Evolutionary conservation across 768 basidiomycete species (phyloP), one percentile per base, ranked within the genome.

Genomic region (Phylloporus sp.): DNA sequence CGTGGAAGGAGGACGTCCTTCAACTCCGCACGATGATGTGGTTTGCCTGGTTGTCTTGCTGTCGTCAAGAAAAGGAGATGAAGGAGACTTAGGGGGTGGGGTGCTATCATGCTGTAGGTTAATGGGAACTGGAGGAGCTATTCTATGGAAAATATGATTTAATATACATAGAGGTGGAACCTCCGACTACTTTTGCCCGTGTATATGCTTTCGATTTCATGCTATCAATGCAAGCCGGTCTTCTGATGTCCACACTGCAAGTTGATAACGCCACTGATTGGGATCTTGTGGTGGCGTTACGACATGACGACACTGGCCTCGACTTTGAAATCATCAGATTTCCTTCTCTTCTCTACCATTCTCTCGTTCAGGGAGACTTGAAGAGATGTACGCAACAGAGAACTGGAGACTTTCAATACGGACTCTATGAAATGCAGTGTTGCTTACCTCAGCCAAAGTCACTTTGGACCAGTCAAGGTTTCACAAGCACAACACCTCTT

Each of bases 1-100:
- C 78, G 34, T 97, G 94, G 94, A 93, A 94, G 66, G 86, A 91
- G 63, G 94, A 97, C 61, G 88, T 95, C 5, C 72, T 97, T 57
- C 90, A 94, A 69, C 73, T 96, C 51, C 76, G 86, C 48, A 88
- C 84, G 47, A 92, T 92, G 82, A 85, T 96, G 80, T 92, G 91
- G 86, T 94, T 88, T 59, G 85, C 88, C 27, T 93, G 90, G 90
- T 68, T 87, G 56, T 84, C 84, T 38, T 85, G 85, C 50, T 63
- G 64, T 44, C 71, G 71, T 38, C 73, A 76, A 53, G 76, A 77
- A 52, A 71, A 63, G 49, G 65, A 71, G 48, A 68, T 68, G 64
- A 66, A 56, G 34, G 65, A 68, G 51, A 63, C 52, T 9, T 54
- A 59, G 45, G 27, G 33, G 20, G 17, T 26, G 29, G 17, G 4